Evolutionary conservation across 2,329 filamentous ascomycete species (phyloP), one percentile per base, ranked within the genome.

Genomic region (Mycosphaerella sp.): DNA sequence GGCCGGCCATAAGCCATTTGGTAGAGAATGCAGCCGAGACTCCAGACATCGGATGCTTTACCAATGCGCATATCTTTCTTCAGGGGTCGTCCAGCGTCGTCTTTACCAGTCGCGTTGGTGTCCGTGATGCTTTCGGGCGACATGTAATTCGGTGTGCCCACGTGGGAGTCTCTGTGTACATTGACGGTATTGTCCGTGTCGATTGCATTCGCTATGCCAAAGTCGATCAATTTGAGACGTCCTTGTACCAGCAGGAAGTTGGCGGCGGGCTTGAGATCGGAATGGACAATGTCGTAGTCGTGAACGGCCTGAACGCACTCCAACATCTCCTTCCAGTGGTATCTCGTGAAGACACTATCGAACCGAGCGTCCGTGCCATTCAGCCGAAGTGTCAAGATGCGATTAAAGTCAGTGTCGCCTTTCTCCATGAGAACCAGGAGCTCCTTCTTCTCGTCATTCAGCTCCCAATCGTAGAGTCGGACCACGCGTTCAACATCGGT

Each of bases 271-370:
- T 98, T 98, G 38, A 98, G 78, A 68, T 98, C 93, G 0, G 90
- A 95, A 73, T 98, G 93, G 2, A 98, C 93, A 59, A 98, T 91
- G 67, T 96, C 90, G 69, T 86, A 80, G 10, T 86, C 81, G 68
- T 98, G 93, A 1, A 98, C 90, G 0, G 92, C 83, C 62, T 88
- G 82, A 5, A 98, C 83, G 68, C 93, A 97, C 70, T 95, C 90
- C 14, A 98, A 84, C 93, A 98, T 98, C 73, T 98, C 93, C 71
- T 95, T 93, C 93, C 93, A 98, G 76, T 95, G 95, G 73, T 88
- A 95, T n/a, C 93, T 86, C 10, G 93, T 89, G 70, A 97, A 96
- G 50, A 86, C 87, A 1, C 89, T 80, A 67, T 98, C 93, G 57
- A 98, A 86, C 56, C 79, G 81, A 39, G 87, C 82, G 51, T 86